Base-by-base conservation (phyloP, 2,329 filamentous ascomycete species). In the Clonostachys solani region DNA sequence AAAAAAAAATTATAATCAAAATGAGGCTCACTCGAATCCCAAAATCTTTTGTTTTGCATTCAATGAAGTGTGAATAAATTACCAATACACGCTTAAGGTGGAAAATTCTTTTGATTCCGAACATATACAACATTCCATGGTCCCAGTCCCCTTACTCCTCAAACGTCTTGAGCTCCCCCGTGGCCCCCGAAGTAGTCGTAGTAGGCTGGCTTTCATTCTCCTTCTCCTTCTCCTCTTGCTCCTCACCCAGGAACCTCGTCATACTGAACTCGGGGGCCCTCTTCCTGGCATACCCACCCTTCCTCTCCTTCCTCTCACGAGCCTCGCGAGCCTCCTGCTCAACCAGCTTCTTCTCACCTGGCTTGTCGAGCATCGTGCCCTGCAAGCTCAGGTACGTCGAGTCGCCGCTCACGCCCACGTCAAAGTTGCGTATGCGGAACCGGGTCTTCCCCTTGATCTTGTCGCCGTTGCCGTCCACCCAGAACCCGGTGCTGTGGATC, bases 401-500 rank as follows among this genome's bases (percentile, higher is more conserved):
- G 55, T 86, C 82, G 45, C 83, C 82, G 53, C 87, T 89, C 42
- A 83, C 78, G 29, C 84, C 86, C 1, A 88, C 86, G 56, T 96
- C 92, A 52, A 94, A 89, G 62, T 95, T 89, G 55, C 85, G 83
- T 60, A 96, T 89, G 53, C 84, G 79, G 67, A 96, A 95, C 46
- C 78, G 77, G 36, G 95, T 66, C 58, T 80, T 81, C 12, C 87
- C 87, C 47, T 81, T 78, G 47, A 96, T 77, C 54, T 80, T 84
- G 35, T 82, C 74, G 2, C 89, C 90, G 5, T 75, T 69, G 4
- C 73, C 83, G 63, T 95, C 84, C 37, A 85, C 78, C 82, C 89
- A 97, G 67, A 89, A 86, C 2, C 81, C 91, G 0, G 77, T 80
- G 63, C 68, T 75, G 62, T 75, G 79, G 52, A 75, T 73, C 60